Base-by-base conservation (phyloP, 169 alveolate species). In the Plasmodium knowlesi region DNA sequence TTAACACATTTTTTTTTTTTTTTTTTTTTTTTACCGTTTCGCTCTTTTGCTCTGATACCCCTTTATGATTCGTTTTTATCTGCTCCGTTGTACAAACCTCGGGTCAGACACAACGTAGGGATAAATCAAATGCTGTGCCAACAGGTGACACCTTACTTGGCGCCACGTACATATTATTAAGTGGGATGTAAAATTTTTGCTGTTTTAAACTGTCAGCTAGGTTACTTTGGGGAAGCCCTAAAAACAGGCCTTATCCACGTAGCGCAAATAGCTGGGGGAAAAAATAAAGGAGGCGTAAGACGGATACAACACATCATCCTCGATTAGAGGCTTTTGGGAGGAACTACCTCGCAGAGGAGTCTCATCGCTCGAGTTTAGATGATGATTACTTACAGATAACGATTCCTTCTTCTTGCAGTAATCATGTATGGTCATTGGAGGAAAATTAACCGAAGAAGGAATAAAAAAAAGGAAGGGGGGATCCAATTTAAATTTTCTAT, bases 381-480 rank as follows among this genome's bases (percentile, higher is more conserved):
- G 28, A 16, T 39, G 3, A 83, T 32, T 25, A 25, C 37, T 37
- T 39, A 37, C 72, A 5, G 43, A 9, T 19, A 70, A 70, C 5
- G 32, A 32, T 78, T 37, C 50, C 70, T 78, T 82, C 46, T 82
- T 91, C 12, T 81, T 46, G 9, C 83, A 82, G 22, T 91, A 91
- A 82, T 91, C 95, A 80, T 46, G 82, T 25, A 91, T 91, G 28
- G 78, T 81, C 94, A 83, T 83, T 14, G 89, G 92, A 10, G 96
- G 96, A 37, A 94, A 97, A 84, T 96, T 95, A 80, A 88, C 79
- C 46, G 96, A 95, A 41, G 98, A 97, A 1, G 98, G 98, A 39
- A 97, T 88, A 67, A 97, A 92, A 83, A 96, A 97, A 83, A 97
- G 91, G 83, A 95, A 96, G 16, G 98, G 98, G 25, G 98, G 98